Percentiles rank a stretch among this genome's conserved stretches.
phyloP scores from a whole-genome alignment of 441 rosid species.

The Erodium texanum region DNA sequence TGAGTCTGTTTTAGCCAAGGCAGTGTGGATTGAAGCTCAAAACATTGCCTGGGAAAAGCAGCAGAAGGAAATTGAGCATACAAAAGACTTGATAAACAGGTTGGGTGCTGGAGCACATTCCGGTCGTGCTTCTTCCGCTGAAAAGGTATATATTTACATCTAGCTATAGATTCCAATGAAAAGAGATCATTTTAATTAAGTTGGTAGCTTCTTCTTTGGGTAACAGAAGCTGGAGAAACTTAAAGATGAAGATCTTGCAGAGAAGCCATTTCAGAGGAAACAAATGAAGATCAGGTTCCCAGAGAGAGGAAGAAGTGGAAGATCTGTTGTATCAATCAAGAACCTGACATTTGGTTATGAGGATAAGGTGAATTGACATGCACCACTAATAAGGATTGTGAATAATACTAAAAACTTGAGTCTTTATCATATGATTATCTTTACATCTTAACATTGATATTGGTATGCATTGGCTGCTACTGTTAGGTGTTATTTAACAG shows the following conservation, averaged over 20 bases:
- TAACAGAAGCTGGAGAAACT: conserved; percentile 78
- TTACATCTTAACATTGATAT: conserved; percentile 11
- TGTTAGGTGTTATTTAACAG: conserved; percentile 57
- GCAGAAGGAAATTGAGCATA: conserved; percentile 74
- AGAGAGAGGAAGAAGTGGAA: conserved; percentile 89
- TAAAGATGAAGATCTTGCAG: conserved; percentile 66
- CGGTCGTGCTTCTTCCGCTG: conserved; percentile 95
- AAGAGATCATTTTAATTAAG: too few relatives aligned
- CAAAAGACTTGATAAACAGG: conserved; percentile 61
- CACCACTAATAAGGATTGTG: neutral
- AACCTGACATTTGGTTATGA: conserved; percentile 66
- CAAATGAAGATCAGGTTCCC: conserved; percentile 94
- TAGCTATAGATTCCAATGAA: too few relatives aligned
- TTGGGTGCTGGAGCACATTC: conserved; percentile 78
- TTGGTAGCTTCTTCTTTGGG: conserved; percentile 10
- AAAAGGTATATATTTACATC: conserved; percentile 64
- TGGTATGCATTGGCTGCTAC: conserved; percentile 14
- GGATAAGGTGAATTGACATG: conserved; percentile 48
- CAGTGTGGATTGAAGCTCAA: conserved; percentile 69
- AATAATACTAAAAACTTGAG: neutral
- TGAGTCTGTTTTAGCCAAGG: conserved; percentile 62
- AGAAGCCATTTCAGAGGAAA: conserved; percentile 82
- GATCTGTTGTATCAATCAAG: conserved; percentile 47
- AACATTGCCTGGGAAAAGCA: conserved; percentile 84
- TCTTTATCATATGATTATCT: conserved; percentile 9